Evolutionary conservation across 78 protist species (phyloP), one percentile per base, ranked within the genome.

Genomic region (Guillardia theta): DNA sequence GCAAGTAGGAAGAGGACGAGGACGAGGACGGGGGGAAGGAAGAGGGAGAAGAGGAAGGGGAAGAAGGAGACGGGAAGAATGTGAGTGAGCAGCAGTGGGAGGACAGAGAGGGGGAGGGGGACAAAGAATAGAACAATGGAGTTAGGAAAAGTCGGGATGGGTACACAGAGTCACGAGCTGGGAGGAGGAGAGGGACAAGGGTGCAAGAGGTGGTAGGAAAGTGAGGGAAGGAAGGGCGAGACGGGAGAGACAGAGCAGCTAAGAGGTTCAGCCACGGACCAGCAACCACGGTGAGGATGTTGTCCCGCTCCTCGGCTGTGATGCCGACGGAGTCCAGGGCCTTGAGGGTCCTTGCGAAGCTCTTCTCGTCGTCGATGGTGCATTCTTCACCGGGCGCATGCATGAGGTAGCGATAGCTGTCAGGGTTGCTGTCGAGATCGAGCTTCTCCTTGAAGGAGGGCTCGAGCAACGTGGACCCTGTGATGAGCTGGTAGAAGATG

Each of bases 401-500:
- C n/a, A n/a, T n/a, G 58, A 50, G 58, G 58, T 10, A 50, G 58
- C 30, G 58, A 50, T 10, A 50, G 58, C 30, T 10, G 15, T 10
- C 10, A 15, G 58, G 58, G 15, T 10, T 10, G 58, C 10, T 10
- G 58, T 15, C 10, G 58, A 50, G 30, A 50, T 24, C 39, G 27
- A 58, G 70, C 70, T 58, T 30, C n/a, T n/a, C n/a, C n/a, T n/a
- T n/a, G n/a, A n/a, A n/a, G n/a, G n/a, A n/a, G 62, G 62, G 62
- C 62, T 53, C 62, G 18, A 53, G 62, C 3, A 24, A 33, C 5
- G 6, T 15, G 41, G 83, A 36, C 46, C 83, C 83, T 0, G 15
- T 36, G 45, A 33, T 22, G 41, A 70, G 53, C 92, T 93, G 94
- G 76, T 93, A 76, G 92, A 70, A 93, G 77, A 27, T 0, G 92